Evolutionary conservation across 805 yeast genomes (phyloP).

Genomic region (Jamesozyma hellenica): DNA sequence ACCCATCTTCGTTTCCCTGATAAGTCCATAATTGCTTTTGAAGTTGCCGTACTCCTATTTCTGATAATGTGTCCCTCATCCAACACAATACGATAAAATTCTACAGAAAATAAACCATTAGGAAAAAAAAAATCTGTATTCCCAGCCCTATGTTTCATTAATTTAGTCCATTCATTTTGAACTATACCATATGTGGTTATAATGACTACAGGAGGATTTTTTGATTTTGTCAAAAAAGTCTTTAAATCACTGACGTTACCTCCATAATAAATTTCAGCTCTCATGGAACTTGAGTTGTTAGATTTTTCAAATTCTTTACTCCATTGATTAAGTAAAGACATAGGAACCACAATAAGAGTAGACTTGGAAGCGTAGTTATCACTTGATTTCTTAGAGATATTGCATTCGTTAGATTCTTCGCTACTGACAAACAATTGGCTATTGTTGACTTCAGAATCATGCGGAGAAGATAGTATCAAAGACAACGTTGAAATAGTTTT

Average conservation of each 20-base stretch:
- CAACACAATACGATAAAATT: slow-evolving; percentile 64
- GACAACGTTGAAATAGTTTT: slow-evolving; percentile 81
- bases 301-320: slow-evolving; percentile 61
- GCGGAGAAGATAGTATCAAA: slow-evolving; percentile 54
- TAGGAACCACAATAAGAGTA: slow-evolving; percentile 77
- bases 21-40: slow-evolving; percentile 66
- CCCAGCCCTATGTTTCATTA: slow-evolving; percentile 18
- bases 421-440: slow-evolving; percentile 5
- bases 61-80: slow-evolving; percentile 91
- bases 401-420: neutral
- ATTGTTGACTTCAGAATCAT: slow-evolving; percentile 30
- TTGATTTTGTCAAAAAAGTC: slow-evolving; percentile 32
- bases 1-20: slow-evolving; percentile 65
- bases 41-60: slow-evolving; percentile 66
- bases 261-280: slow-evolving; percentile 68
- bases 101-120: slow-evolving; percentile 58
- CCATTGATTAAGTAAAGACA: slow-evolving; percentile 91
- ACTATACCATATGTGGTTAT: slow-evolving; percentile 85
- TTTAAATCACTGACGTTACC: slow-evolving; percentile 45
- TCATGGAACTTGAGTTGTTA: slow-evolving; percentile 35
- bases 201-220: slow-evolving; percentile 54
- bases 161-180: slow-evolving; percentile 58
- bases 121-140: slow-evolving; percentile 12
- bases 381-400: neutral
- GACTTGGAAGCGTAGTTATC: slow-evolving; percentile 54